Evolutionary conservation across 306 rosid genomes (phyloP), one percentile per base, ranked within the genome.

Genomic region (Quercus cerris): DNA sequence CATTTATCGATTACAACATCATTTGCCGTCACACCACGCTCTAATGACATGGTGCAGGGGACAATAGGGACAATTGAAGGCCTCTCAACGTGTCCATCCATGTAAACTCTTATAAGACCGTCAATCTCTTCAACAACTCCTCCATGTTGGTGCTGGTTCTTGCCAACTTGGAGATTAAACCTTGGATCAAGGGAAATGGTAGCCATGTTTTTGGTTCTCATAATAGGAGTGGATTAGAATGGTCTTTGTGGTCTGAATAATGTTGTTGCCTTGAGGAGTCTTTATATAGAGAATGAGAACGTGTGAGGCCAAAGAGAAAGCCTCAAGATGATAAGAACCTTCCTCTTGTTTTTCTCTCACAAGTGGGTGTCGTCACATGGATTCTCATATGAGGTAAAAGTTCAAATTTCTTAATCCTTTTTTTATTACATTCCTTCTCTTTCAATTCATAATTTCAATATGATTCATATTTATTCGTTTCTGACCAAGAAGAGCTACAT

Each of bases 51-150:
- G 23, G 83, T 28, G 85, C 82, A 77, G 19, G 95, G 79, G 77
- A 93, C 93, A 59, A 27, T 79, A 7, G 93, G 95, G 76, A 94
- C 84, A 73, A 90, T 75, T 27, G 75, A 78, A 57, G 88, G 89
- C 81, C 97, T 90, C 81, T 93, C 95, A 0, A 94, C 83, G 56
- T 68, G 81, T 5, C 97, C 99, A 75, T 91, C 89, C 85, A 67
- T 81, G 66, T 84, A 75, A 56, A 93, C 97, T 81, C 84, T 81
- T 19, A 94, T 85, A 23, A 94, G 95, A 52, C 97, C 99, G 78
- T 86, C 84, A 33, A 94, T 87, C 82, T 94, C 95, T 55, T 94
- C 97, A 15, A 67, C 49, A 31, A 81, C 81, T 68, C 55, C 69
- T 56, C 83, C 94, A 28, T 76, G 81, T 59, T 88, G 89, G 59